Evolutionary conservation across 768 basidiomycete species (phyloP).

Genomic region (Antrodiella citrinella): DNA sequence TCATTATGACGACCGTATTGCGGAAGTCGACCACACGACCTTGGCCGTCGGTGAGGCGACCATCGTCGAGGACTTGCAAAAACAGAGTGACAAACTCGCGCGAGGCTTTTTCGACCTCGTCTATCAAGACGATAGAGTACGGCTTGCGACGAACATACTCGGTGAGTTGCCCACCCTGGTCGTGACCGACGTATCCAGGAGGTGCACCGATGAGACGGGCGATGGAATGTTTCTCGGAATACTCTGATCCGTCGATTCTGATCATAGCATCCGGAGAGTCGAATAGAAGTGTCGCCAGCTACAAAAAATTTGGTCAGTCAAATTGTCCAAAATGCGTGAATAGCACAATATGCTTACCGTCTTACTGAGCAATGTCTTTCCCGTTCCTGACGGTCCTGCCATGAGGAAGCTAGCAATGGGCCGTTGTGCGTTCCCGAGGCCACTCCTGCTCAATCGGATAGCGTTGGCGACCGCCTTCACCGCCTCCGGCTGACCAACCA

Average conservation of each 20-base stretch:
- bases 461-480: conserved; percentile 92
- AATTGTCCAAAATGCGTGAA: background rate
- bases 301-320: conserved; percentile 12
- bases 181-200: conserved; percentile 89
- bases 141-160: conserved; percentile 91
- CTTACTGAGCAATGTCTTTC: conserved; percentile 86
- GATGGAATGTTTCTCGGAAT: conserved; percentile 77
- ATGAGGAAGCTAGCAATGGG: conserved; percentile 93
- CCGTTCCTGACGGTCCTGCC: conserved; percentile 86
- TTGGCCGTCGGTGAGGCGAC: conserved; percentile 86
- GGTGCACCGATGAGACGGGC: conserved; percentile 67
- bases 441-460: conserved; percentile 85
- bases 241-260: conserved; percentile 88
- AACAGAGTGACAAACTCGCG: conserved; percentile 66
- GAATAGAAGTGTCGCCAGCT: conserved; percentile 86
- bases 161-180: conserved; percentile 83
- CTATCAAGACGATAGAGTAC: conserved; percentile 78
- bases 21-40: conserved; percentile 84
- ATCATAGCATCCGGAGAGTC: conserved; percentile 90
- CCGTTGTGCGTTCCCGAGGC: conserved; percentile 79
- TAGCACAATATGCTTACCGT: conserved; percentile 44
- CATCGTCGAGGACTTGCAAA: conserved; percentile 87
- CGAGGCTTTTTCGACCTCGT: conserved; percentile 89
- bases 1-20: conserved; percentile 93
- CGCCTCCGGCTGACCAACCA: conserved; percentile 88